Conservation (phyloP, 345 rosid genomes). For the Aethionema arabicum region DNA sequence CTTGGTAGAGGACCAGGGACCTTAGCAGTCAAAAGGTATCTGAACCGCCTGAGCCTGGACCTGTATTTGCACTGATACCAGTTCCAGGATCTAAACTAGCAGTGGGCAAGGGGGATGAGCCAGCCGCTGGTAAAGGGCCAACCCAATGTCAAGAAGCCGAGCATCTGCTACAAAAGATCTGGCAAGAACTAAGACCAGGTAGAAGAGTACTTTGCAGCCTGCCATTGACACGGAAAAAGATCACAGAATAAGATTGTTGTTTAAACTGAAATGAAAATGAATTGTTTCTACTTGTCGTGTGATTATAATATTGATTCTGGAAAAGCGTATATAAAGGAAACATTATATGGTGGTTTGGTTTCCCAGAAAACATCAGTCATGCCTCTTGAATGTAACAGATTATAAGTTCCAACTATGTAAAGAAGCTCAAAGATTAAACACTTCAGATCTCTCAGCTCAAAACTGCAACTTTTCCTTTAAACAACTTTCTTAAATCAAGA, state of each 20-base stretch:
- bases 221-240: slow-evolving; percentile 33
- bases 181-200: slow-evolving; percentile 39
- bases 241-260: slow-evolving; percentile 15
- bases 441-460: slow-evolving; percentile 1
- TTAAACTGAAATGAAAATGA: slow-evolving; percentile 6
- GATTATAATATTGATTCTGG: slow-evolving; percentile 17
- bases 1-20: slow-evolving; percentile 31
- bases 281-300: slow-evolving; percentile 15
- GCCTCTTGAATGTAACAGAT: slow-evolving; percentile 10
- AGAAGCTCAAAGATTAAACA: slow-evolving; percentile 12
- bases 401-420: not conserved
- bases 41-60: slow-evolving; percentile 12
- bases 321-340: slow-evolving; percentile 14
- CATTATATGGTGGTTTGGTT: slow-evolving; percentile 40
- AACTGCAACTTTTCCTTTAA: not conserved
- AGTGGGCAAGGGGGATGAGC: slow-evolving; percentile 25
- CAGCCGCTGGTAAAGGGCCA: slow-evolving; percentile 26
- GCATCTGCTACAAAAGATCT: slow-evolving; percentile 32
- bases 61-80: slow-evolving; percentile 26
- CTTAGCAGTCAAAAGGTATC: slow-evolving; percentile 25
- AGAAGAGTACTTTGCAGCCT: slow-evolving; percentile 19
- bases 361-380: not conserved
- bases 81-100: slow-evolving; percentile 23
- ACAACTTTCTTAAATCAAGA: slow-evolving; percentile 5
- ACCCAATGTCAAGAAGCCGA: slow-evolving; percentile 38